phyloP scores from a whole-genome alignment of 495 filamentous ascomycete species.

The Glonium stellatum region DNA sequence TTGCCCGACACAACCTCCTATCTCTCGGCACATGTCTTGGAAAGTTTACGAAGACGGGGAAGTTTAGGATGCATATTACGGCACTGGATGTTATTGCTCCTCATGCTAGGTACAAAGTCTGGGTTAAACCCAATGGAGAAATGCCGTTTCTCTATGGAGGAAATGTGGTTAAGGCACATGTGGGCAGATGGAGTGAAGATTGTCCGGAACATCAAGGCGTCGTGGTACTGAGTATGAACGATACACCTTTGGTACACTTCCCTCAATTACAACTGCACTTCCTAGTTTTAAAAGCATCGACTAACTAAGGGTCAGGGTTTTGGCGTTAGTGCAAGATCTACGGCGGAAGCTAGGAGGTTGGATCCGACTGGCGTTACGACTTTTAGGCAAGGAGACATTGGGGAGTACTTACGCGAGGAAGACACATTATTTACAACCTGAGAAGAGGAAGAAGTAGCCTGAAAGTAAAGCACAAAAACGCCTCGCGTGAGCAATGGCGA shows the following conservation, averaged over 20 bases:
- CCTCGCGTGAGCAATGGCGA: too few relatives aligned
- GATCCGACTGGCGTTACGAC: constrained; percentile 83
- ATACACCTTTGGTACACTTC: constrained; percentile 58
- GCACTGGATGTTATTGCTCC: constrained; percentile 78
- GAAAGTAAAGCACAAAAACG: too few relatives aligned
- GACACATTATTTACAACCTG: constrained; percentile 41
- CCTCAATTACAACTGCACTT: neutral
- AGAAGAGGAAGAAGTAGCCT: too few relatives aligned
- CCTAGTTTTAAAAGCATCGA: neutral
- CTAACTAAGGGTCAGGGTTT: constrained; percentile 51
- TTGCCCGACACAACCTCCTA: constrained; percentile 71
- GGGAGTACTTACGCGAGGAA: constrained; percentile 83
- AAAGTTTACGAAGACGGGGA: constrained; percentile 69
- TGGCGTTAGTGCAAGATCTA: constrained; percentile 75
- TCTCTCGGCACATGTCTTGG: constrained; percentile 67
- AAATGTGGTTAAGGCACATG: constrained; percentile 85
- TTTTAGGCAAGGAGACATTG: constrained; percentile 82
- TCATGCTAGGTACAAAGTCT: constrained; percentile 88
- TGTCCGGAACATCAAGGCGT: constrained; percentile 72
- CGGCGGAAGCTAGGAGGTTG: constrained; percentile 67
- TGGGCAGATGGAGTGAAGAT: constrained; percentile 82
- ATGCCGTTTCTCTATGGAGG: constrained; percentile 92
- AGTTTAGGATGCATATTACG: constrained; percentile 79
- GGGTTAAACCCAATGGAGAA: constrained; percentile 90
- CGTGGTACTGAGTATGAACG: constrained; percentile 68